phyloP scores from a whole-genome alignment of 306 rosid species.

The Benincasa hispida region DNA sequence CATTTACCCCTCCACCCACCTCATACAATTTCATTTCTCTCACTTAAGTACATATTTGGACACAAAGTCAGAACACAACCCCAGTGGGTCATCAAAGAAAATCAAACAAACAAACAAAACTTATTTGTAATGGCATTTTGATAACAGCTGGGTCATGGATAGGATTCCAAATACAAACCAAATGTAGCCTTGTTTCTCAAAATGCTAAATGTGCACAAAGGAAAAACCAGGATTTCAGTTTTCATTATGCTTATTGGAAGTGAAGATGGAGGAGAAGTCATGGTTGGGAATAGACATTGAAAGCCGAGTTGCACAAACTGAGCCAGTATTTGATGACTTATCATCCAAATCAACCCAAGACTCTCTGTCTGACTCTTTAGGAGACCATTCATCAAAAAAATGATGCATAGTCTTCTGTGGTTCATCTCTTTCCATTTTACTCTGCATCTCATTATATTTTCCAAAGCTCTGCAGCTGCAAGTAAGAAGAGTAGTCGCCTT shows the following conservation, averaged over 20 bases:
- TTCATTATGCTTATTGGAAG: background rate
- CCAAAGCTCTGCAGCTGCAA: conserved; percentile 48
- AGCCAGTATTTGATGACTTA: conserved; percentile 45
- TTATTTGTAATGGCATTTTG: conserved; percentile 6
- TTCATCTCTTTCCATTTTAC: conserved; percentile 35
- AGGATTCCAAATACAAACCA: conserved; percentile 11
- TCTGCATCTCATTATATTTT: background rate
- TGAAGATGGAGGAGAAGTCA: background rate
- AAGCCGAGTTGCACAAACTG: conserved; percentile 52
- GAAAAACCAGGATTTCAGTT: background rate
- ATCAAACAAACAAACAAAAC: background rate
- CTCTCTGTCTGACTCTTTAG: conserved; percentile 40
- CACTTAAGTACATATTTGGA: conserved; percentile 6
- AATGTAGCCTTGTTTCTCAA: background rate
- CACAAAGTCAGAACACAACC: background rate
- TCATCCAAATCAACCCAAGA: conserved; percentile 85
- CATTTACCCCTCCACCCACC: background rate
- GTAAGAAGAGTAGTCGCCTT: conserved; percentile 40
- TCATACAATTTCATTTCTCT: background rate
- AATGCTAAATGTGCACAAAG: background rate
- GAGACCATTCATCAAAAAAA: conserved; percentile 83
- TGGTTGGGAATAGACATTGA: conserved; percentile 63
- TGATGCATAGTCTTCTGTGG: conserved; percentile 73
- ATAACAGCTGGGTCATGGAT: conserved; percentile 1
- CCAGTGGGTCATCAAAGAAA: background rate